phyloP scores from a whole-genome alignment of 2,329 filamentous ascomycete species.

The Ophiostoma sp. region DNA sequence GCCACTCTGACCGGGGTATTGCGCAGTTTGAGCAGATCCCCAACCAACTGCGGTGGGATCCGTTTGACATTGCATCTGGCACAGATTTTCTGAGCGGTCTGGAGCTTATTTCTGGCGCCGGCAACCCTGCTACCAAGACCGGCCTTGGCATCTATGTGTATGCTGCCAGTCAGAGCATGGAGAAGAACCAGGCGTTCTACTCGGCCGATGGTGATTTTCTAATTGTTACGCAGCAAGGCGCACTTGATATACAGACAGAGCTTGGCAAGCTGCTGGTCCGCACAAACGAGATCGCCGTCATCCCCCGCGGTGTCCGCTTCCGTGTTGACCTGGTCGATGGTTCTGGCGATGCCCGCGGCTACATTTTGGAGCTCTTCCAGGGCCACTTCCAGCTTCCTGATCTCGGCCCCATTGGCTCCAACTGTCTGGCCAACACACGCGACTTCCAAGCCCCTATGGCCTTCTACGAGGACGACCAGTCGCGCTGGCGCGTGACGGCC shows the following conservation, averaged over 20 bases:
- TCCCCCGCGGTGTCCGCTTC: constrained; percentile 73
- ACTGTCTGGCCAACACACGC: constrained; percentile 69
- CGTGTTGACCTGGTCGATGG: constrained; percentile 62
- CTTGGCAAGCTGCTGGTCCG: constrained; percentile 72
- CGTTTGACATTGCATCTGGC: constrained; percentile 60
- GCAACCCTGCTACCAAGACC: constrained; percentile 76
- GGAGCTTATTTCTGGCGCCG: constrained; percentile 73
- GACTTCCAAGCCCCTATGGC: constrained; percentile 76
- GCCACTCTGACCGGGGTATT: constrained; percentile 36
- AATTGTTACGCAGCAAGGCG: constrained; percentile 73
- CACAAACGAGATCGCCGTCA: constrained; percentile 74
- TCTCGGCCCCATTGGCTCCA: constrained; percentile 71
- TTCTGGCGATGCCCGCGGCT: constrained; percentile 57
- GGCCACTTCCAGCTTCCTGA: constrained; percentile 71
- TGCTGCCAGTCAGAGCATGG: constrained; percentile 77
- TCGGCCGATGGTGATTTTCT: constrained; percentile 79
- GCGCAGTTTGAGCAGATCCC: constrained; percentile 66
- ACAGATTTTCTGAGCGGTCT: constrained; percentile 57
- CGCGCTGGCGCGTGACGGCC: constrained; percentile 53
- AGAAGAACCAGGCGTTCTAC: constrained; percentile 73
- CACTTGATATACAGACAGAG: constrained; percentile 75
- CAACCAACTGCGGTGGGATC: constrained; percentile 79
- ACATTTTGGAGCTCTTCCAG: constrained; percentile 73
- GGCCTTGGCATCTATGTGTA: constrained; percentile 81
- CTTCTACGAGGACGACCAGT: constrained; percentile 52